Base-by-base conservation (phyloP, 306 rosid species). In the Trichosanthes truncata region DNA sequence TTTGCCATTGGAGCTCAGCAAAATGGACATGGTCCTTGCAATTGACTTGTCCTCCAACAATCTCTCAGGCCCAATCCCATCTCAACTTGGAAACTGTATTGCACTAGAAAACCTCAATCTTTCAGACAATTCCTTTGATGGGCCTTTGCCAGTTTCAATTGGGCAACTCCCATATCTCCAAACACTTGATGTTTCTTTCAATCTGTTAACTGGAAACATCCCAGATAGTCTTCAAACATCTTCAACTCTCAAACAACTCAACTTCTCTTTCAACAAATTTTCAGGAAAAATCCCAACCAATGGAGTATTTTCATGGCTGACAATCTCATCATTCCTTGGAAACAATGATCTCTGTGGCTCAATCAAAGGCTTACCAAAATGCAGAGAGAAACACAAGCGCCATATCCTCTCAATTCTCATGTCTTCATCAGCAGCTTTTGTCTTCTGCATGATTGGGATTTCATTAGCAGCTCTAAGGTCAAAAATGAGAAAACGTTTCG, bases 11-110 rank as follows among this genome's bases (percentile, higher is more conserved):
- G 97, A 95, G 84, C 85, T 95, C 29, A 90, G 93, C 79, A 95
- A 95, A 90, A 95, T 95, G 99, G 94, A 92, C 53, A 92, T 95
- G 99, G 91, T 95, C 40, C 88, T 95, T 21, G 90, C 93, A 21
- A 86, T 95, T 73, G 99, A 95, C 62, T 78, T 95, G 45, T 95
- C 99, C 25, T 79, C 83, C 62, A 95, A 95, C 83, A 89, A 92
- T 75, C 87, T 95, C 84, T 87, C 91, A 2, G 88, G 91, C n/a
- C 80, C 83, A 46, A 86, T 95, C 72, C 96, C 97, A 1, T 87
- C 97, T 25, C 97, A 95, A 17, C 82, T 95, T n/a, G 97, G 84
- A 76, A 92, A 87, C 74, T 91, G 97, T 86, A 85, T 89, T 84
- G 98, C 97, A 25, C 75, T 95, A 8, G 97, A 95, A 78, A 82